Percentiles rank a stretch among this genome's conserved stretches.
Evolutionary conservation across 805 yeast species (phyloP).

Genomic region (Sungouiozyma intestinalis): DNA sequence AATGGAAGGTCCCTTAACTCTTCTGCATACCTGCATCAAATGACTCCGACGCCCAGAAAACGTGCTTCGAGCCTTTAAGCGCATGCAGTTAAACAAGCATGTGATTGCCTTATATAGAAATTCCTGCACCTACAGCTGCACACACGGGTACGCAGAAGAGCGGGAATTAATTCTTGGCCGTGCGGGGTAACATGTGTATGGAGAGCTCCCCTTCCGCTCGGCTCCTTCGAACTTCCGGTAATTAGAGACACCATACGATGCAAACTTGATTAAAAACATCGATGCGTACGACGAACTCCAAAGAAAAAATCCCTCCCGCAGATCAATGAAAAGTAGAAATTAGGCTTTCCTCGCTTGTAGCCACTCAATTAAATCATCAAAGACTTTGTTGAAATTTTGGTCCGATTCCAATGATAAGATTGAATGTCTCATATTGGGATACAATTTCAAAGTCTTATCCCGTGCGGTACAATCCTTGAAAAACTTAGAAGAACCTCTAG

Average conservation of each 20-base stretch:
- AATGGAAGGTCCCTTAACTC: too few species aligned
- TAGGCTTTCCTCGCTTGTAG: constrained; percentile 11
- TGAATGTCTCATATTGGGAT: constrained; percentile 29
- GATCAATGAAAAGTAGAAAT: too few species aligned
- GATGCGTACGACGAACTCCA: too few species aligned
- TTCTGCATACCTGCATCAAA: not conserved
- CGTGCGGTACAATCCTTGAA: constrained; percentile 23
- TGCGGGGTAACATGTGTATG: too few species aligned
- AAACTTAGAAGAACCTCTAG: constrained; percentile 37
- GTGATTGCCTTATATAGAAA: not conserved
- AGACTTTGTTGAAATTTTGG: constrained; percentile 29
- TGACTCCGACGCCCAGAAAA: too few species aligned
- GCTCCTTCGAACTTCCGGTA: too few species aligned
- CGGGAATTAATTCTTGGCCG: too few species aligned
- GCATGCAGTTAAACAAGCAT: not conserved
- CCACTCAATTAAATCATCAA: constrained; percentile 35
- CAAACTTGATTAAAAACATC: too few species aligned
- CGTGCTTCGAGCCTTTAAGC: too few species aligned
- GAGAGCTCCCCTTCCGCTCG: too few species aligned
- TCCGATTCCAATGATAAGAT: constrained; percentile 40
- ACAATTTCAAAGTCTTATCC: constrained; percentile 17
- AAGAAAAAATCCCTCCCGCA: not conserved
- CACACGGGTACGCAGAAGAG: too few species aligned
- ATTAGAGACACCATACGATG: too few species aligned
- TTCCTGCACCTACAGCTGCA: not conserved